Evolutionary conservation across 1,139 yeast species (phyloP), one percentile per base, ranked within the genome.

Genomic region (Hansenula lynferdii): DNA sequence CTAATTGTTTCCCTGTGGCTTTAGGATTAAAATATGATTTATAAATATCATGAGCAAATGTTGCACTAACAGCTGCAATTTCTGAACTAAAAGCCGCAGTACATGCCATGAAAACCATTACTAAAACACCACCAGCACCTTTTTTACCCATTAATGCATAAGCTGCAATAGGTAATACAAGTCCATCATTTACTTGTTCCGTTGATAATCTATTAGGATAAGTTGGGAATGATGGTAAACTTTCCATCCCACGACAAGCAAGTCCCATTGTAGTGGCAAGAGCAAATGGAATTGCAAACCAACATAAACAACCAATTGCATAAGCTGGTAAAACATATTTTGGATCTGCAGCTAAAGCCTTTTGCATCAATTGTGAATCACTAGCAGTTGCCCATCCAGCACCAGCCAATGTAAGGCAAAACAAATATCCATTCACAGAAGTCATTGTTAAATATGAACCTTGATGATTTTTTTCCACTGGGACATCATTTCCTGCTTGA

Each of bases 231-330:
- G 44, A 52, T 4, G 60, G 56, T 35, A 50, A 51, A 12, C 45
- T 43, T 36, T 54, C 51, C 31, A 65, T 44, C 4, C 62, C 70
- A 20, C 61, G 48, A 29, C 62, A 51, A 2, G 67, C 64, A 40
- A 64, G 51, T 11, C 68, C 67, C 26, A 61, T 49, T 11, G 65
- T 54, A 12, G 67, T 55, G 4, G 64, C 64, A 19, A 64, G 49
- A 26, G 62, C 58, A 39, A 61, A 60, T 8, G 70, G 70, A 33
- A 66, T 60, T 9, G 61, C 50, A 41, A 62, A 54, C 71, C 71
- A 66, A 37, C 62, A 56, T 22, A 65, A 39, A 8, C 67, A 68
- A 17, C 70, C 71, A 18, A 62, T 34, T 22, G 62, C 47, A 43
- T 66, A 66, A 15, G 66, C 69, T 39, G 47, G 42, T 43, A 63